Percentiles rank a stretch among this genome's conserved stretches.
phyloP scores from a whole-genome alignment of 176 grass and related monocot genomes.

The Chloris gayana region DNA sequence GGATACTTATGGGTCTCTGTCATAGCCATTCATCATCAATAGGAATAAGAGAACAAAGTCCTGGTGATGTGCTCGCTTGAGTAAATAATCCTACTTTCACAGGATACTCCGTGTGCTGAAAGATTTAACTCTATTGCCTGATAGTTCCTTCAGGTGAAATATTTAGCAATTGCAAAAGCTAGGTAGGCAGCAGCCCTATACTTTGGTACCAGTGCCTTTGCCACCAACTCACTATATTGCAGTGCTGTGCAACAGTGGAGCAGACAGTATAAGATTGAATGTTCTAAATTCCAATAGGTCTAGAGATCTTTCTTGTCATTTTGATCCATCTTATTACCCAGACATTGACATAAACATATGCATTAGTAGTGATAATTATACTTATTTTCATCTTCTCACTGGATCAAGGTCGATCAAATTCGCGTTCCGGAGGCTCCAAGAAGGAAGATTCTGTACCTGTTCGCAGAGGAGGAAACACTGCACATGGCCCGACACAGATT shows the following conservation, averaged over 20 bases:
- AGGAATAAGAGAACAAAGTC: no score
- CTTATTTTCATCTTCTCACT: constrained; percentile 26
- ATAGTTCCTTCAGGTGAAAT: not conserved
- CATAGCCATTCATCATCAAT: no score
- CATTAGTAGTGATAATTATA: constrained; percentile 18
- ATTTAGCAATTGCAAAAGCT: constrained; percentile 38
- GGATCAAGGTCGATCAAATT: constrained; percentile 47
- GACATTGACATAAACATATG: constrained; percentile 1
- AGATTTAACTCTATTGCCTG: no score
- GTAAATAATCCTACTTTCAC: no score
- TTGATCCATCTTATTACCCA: not conserved
- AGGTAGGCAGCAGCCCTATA: constrained; percentile 33
- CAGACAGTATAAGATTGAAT: not conserved
- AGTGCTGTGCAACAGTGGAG: constrained; percentile 20
- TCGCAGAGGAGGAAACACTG: constrained; percentile 47
- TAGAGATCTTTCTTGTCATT: constrained; percentile 18
- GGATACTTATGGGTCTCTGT: constrained; percentile 4
- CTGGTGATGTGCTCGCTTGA: no score
- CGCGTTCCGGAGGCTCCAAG: constrained; percentile 44
- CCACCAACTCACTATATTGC: constrained; percentile 40
- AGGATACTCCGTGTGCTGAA: no score
- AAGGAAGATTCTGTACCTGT: constrained; percentile 62
- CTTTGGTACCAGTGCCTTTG: constrained; percentile 46
- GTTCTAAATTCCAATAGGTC: constrained; percentile 5
- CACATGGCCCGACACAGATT: constrained; percentile 68